These are phyloP conservation scores for Aspergillus awamori DNA, from an alignment of 2,329 filamentous ascomycete genomes.

Conservation along the genomic window DNA sequence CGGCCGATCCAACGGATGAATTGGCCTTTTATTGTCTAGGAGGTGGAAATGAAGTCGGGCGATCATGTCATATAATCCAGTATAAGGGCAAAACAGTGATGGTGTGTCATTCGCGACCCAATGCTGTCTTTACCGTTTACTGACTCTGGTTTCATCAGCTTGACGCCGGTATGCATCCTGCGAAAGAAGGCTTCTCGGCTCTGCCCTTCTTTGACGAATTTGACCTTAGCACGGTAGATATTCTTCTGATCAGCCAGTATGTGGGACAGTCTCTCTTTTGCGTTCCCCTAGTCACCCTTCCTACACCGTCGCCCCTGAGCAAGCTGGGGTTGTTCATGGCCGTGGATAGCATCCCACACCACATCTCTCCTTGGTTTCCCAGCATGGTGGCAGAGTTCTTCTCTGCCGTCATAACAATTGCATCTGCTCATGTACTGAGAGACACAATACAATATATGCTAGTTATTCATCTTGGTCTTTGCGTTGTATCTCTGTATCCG, in stretches of 20 bases:
- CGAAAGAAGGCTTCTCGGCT: constrained; percentile 89
- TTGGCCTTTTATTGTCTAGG: constrained; percentile 91
- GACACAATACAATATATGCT: constrained; percentile 37
- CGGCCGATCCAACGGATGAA: constrained; percentile 90
- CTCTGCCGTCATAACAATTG: constrained; percentile 1
- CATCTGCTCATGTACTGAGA: constrained; percentile 38
- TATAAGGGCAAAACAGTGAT: constrained; percentile 99
- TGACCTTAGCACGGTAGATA: constrained; percentile 93
- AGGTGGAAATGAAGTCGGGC: constrained; percentile 93
- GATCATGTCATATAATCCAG: constrained; percentile 96
- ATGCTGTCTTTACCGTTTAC: constrained; percentile 3
- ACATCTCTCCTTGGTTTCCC: not conserved
- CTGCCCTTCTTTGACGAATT: constrained; percentile 99
- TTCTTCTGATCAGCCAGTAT: constrained; percentile 99
- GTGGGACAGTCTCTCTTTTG: constrained; percentile 47
- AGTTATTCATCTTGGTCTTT: constrained; percentile 25
- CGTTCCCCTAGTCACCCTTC: constrained; percentile 16
- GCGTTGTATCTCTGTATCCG: constrained; percentile 22
- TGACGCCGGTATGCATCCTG: constrained; percentile 95
- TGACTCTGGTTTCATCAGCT: constrained; percentile 60
- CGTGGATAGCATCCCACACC: not conserved
- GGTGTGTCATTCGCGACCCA: constrained; percentile 58
- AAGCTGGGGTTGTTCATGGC: not conserved
- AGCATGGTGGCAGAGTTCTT: not conserved
- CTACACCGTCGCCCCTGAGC: constrained; percentile 3